Percentiles rank a stretch among this genome's conserved stretches.
These are phyloP conservation scores for Bruguiera hainesii DNA, from an alignment of 441 rosid species.

Conservation along the genomic window DNA sequence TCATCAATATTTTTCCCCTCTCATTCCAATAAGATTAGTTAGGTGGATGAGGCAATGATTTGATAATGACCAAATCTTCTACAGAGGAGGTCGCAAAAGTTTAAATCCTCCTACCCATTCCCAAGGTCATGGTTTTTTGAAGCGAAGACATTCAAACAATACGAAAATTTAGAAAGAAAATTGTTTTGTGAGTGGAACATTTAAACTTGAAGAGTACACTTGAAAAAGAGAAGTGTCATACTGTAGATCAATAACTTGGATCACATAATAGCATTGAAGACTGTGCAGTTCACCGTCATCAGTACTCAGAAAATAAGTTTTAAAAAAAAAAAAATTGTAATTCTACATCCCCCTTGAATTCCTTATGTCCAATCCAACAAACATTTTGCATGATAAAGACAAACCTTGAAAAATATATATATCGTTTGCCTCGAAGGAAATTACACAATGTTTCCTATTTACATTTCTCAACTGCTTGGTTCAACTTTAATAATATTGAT, in stretches of 20 bases:
- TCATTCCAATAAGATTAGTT: not conserved
- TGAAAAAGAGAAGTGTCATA: conserved; percentile 5
- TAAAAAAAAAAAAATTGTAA: not conserved
- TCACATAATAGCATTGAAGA: conserved; percentile 9
- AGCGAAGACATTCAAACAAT: not conserved
- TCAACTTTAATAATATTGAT: not conserved
- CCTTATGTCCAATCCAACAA: not conserved
- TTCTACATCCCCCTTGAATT: not conserved
- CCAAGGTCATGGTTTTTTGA: not conserved
- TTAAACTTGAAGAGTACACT: not conserved
- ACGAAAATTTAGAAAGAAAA: not conserved
- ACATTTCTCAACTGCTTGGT: not conserved
- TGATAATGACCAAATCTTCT: not conserved
- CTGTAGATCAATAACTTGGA: conserved; percentile 7
- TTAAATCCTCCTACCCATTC: conserved; percentile 1
- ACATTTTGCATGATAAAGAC: not conserved
- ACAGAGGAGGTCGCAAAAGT: not conserved
- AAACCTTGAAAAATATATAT: not conserved
- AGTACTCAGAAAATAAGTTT: not conserved
- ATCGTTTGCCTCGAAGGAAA: not conserved
- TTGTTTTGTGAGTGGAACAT: not conserved
- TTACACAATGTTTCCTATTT: not conserved
- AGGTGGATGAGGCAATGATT: too few relatives aligned
- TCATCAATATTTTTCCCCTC: not conserved
- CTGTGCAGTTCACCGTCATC: not conserved